These are phyloP conservation scores for Voacanga thouarsii DNA, from an alignment of 257 asterid genomes.

Conservation along the genomic window DNA sequence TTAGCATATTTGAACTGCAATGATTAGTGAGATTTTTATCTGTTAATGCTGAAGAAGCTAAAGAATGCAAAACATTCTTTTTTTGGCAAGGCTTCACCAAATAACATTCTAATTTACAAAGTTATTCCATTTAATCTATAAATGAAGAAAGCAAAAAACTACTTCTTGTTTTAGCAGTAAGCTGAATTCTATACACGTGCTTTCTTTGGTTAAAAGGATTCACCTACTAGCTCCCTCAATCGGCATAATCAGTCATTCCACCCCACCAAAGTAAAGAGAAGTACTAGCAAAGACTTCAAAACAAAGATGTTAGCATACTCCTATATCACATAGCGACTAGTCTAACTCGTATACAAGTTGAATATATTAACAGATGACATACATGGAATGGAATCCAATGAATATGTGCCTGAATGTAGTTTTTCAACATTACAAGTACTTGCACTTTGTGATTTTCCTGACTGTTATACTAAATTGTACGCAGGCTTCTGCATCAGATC, in stretches of 20 bases:
- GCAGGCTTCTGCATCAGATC: conserved; percentile 68
- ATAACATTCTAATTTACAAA: background rate
- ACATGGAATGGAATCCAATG: background rate
- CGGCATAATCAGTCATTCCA: background rate
- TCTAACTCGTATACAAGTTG: background rate
- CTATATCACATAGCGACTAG: background rate
- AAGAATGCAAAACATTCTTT: background rate
- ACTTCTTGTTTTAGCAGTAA: background rate
- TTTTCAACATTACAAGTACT: background rate
- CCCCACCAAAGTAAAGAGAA: background rate
- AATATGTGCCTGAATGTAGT: background rate
- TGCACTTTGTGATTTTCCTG: background rate
- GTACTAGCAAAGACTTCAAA: background rate
- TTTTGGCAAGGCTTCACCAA: background rate
- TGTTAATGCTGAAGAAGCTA: too few relatives aligned
- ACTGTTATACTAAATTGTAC: conserved; percentile 10
- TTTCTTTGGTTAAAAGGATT: background rate
- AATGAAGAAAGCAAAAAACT: background rate
- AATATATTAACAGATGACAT: background rate
- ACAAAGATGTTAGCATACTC: background rate
- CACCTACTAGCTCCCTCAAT: background rate
- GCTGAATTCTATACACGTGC: background rate
- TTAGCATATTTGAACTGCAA: background rate
- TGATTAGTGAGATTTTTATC: background rate
- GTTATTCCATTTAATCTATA: background rate